Evolutionary conservation across 768 basidiomycete species (phyloP), one percentile per base, ranked within the genome.

Genomic region (Leucocoprinus sp.): DNA sequence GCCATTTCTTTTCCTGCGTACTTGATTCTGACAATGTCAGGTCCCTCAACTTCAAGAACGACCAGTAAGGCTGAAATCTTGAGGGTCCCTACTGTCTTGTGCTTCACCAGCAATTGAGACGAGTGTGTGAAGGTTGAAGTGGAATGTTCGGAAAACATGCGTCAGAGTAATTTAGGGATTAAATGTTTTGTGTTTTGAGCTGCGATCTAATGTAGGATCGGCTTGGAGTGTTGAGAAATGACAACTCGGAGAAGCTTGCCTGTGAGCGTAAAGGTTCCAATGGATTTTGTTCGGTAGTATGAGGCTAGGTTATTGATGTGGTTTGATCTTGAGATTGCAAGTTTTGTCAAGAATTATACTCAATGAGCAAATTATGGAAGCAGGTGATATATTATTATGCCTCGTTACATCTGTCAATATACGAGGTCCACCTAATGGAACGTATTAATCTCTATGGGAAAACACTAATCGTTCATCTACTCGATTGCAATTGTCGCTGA

Each of bases 11-110:
- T 78, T 5, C 86, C 88, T 3, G 81, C 78, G 44, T 88, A 80
- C 60, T 83, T 87, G 28, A 84, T 67, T 19, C 63, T 69, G 28
- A 91, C 72, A 4, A 68, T 63, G 52, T 85, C 81, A 0, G 85
- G 88, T 0, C 85, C 86, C 41, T 89, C 85, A 11, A 85, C 72
- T 59, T 90, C 88, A 47, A 90, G 64, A 6, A 75, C 73, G 4
- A 80, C 85, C 4, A 83, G 68, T 5, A 91, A 82, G 47, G 33
- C 68, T 73, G 17, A 80, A 68, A 43, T 49, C 54, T 80, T 81
- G n/a, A 57, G 61, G 26, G 72, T 67, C 7, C 65, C 65, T 50
- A 58, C 66, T 14, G 60, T 54, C 24, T 62, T 60, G 11, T 57
- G 54, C 27, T 50, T 49, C 0, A 50, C 39, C 14, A 68, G 55